A percentile compares a stretch with the other conserved stretches of the same genome.
Evolutionary conservation across 2,329 filamentous ascomycete genomes (phyloP).

Genomic region (Fusarium metavorans): DNA sequence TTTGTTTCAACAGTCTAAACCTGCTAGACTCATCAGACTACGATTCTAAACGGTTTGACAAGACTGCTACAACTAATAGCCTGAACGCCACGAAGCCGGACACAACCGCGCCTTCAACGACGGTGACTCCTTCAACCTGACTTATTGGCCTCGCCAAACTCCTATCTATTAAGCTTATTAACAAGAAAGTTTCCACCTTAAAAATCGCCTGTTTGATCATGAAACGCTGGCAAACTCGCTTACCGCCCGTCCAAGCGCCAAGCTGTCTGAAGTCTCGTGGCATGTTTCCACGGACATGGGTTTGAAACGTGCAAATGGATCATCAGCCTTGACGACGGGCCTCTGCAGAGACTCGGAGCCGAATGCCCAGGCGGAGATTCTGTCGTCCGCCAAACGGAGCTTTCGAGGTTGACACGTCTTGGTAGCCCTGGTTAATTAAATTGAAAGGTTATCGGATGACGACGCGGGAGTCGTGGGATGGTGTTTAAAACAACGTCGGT

Average conservation of each 20-base stretch:
- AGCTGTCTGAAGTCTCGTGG: slow-evolving; percentile 16
- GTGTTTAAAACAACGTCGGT: slow-evolving; percentile 14
- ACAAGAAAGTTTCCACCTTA: neutral
- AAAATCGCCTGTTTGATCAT: neutral
- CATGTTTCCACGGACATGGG: slow-evolving; percentile 19
- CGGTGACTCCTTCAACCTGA: neutral
- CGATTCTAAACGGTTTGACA: neutral
- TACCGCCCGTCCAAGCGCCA: slow-evolving; percentile 1
- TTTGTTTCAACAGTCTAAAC: neutral
- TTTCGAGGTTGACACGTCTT: neutral
- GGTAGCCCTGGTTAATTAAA: slow-evolving; percentile 28
- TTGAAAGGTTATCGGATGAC: neutral
- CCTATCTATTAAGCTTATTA: neutral
- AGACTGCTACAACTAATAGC: neutral
- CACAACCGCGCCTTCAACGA: neutral
- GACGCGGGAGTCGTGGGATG: neutral
- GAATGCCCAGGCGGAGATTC: slow-evolving; percentile 38
- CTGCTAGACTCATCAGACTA: neutral
- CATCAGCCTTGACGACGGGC: neutral
- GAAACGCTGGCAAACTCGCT: slow-evolving; percentile 28
- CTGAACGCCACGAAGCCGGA: neutral
- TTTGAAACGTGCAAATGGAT: slow-evolving; percentile 5
- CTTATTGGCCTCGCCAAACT: neutral
- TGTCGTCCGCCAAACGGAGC: slow-evolving; percentile 35
- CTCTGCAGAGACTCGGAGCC: neutral